A percentile compares a stretch with the other conserved stretches of the same genome.
phyloP scores from a whole-genome alignment of 2,329 filamentous ascomycete species.

The Xylariaceae sp. region DNA sequence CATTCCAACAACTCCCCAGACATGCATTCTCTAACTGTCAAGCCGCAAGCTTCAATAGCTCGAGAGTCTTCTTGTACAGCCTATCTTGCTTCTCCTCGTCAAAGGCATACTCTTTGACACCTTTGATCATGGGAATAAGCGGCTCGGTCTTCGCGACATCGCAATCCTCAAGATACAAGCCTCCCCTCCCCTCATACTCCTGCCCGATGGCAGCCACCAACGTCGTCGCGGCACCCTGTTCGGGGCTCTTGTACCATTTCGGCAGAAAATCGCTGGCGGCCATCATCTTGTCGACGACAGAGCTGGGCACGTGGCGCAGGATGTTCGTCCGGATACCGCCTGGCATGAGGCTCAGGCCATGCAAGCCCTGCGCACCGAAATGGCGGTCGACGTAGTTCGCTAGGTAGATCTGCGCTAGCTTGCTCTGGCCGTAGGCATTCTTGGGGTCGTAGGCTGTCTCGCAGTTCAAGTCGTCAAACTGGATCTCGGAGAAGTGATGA shows the following conservation, averaged over 20 bases:
- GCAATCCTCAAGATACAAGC: background rate
- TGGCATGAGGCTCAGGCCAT: background rate
- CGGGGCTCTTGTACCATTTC: background rate
- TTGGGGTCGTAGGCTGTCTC: background rate
- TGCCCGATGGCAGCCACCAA: background rate
- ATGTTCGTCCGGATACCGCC: background rate
- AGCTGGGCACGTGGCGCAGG: background rate
- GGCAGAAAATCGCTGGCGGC: background rate
- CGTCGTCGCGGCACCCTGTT: background rate
- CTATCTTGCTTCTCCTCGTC: background rate
- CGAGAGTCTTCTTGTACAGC: background rate
- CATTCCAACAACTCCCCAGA: background rate
- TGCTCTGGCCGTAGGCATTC: background rate
- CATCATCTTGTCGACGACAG: background rate
- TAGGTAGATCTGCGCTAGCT: background rate
- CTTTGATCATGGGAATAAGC: background rate
- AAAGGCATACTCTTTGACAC: background rate
- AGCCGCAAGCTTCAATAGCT: background rate
- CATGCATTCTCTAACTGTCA: background rate
- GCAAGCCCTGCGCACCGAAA: background rate
- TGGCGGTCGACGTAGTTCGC: background rate
- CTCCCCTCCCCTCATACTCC: background rate
- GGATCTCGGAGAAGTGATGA: conserved; percentile 40
- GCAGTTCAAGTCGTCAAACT: background rate
- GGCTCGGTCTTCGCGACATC: background rate